Evolutionary conservation across 2,329 filamentous ascomycete genomes (phyloP), one percentile per base, ranked within the genome.

Genomic region (Diaporthe sp.): DNA sequence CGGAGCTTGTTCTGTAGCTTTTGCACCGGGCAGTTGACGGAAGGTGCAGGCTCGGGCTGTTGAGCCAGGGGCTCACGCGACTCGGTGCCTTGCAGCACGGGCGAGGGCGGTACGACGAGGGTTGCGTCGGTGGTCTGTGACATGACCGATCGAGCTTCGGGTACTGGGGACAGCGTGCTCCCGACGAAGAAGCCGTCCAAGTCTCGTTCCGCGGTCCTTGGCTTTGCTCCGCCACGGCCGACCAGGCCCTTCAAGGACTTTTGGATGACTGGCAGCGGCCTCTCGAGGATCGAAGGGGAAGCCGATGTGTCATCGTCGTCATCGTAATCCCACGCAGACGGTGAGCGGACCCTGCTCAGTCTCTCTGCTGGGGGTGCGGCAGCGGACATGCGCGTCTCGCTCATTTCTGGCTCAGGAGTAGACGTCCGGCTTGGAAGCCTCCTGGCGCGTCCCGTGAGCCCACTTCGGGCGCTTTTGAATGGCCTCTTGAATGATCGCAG

Each of bases 21-120:
- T 31, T 75, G 73, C 25, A 75, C 57, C n/a, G 73, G 73, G 37
- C 73, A 75, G 39, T 75, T 63, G 9, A 65, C 28, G 17, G 73
- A 67, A 34, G 58, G 31, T 28, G 58, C 68, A 53, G 57, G 47
- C 20, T 72, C 31, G 37, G 17, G 22, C 17, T 58, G 73, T 37
- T 58, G 68, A 6, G 53, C 73, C 17, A 72, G 20, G 15, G 58
- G 39, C 37, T 25, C 53, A 28, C 17, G 28, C 51, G 39, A 55
- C 13, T 12, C 57, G 20, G 20, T 39, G 10, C 31, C n/a, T 12
- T 60, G 63, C 2, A 58, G 72, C 9, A 47, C 51, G 12, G 61
- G 28, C 13, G 72, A 39, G 4, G 37, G 61, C 72, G 63, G 61
- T 22, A n/a, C 39, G 9, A 39, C 28, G 42, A 25, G 13, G 17